Conservation (phyloP, 495 filamentous ascomycete genomes). For the Podospora conica region DNA sequence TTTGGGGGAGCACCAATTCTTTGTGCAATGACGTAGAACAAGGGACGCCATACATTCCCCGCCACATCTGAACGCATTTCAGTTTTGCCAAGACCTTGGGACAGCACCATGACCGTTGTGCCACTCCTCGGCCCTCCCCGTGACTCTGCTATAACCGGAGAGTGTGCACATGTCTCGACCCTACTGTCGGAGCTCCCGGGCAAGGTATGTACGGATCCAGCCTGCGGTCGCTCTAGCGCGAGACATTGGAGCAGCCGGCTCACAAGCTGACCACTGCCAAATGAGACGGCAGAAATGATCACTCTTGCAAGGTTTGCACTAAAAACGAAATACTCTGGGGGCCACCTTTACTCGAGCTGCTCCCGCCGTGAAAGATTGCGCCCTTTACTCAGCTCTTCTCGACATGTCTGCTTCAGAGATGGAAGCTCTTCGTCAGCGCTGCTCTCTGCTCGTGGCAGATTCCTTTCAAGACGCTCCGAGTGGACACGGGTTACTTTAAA, state of each 20-base stretch:
- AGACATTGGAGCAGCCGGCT: too few relatives aligned
- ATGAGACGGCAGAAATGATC: not conserved
- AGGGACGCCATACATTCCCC: not conserved
- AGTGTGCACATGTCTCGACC: not conserved
- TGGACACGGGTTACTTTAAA: not conserved
- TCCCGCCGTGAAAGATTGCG: not conserved
- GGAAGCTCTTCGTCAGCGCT: too few relatives aligned
- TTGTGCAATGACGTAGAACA: conserved; percentile 8
- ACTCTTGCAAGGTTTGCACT: too few relatives aligned
- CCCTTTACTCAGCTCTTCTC: not conserved
- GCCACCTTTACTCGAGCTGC: not conserved
- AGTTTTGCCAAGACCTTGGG: conserved; percentile 1
- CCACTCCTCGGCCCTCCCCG: not conserved
- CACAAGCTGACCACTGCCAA: not conserved
- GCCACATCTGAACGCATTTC: conserved; percentile 3
- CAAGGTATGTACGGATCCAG: not conserved
- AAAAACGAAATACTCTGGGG: not conserved
- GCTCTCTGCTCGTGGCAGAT: too few relatives aligned
- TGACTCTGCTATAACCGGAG: not conserved
- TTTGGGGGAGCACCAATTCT: conserved; percentile 2
- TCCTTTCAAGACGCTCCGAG: too few relatives aligned
- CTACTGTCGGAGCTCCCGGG: not conserved
- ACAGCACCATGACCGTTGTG: not conserved
- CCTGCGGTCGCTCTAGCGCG: not conserved
- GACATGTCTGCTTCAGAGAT: too few relatives aligned